Percentiles rank a stretch among this genome's conserved stretches.
Evolutionary conservation across 768 basidiomycete genomes (phyloP).

Genomic region (Auricularia cornea): DNA sequence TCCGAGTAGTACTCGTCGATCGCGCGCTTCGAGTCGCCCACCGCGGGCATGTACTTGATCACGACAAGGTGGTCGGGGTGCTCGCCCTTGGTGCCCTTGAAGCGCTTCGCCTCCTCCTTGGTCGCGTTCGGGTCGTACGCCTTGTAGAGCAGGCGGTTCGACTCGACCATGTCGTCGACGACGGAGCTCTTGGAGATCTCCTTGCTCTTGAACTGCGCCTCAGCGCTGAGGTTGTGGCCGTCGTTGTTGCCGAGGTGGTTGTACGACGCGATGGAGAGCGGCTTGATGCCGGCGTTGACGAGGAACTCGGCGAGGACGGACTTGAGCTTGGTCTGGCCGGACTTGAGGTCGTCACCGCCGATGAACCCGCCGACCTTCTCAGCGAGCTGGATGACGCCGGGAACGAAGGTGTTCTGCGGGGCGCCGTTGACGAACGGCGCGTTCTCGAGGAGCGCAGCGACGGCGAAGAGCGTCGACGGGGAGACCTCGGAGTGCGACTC

Average conservation of each 20-base stretch:
- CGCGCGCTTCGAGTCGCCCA: conserved; percentile 96
- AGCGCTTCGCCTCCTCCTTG: conserved; percentile 30
- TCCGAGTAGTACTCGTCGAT: conserved; percentile 99
- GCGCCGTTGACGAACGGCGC: conserved; percentile 96
- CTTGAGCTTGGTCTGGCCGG: conserved; percentile 96
- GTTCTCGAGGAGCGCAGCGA: conserved; percentile 91
- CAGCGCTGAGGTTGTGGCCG: conserved; percentile 83
- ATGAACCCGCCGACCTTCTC: conserved; percentile 88
- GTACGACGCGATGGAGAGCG: conserved; percentile 93
- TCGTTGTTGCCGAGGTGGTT: conserved; percentile 99
- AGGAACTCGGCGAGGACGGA: conserved; percentile 96
- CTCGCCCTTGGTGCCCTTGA: conserved; percentile 70
- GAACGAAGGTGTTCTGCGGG: conserved; percentile 98
- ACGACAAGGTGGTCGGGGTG: conserved; percentile 97
- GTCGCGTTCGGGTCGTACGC: conserved; percentile 43
- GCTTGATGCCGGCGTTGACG: conserved; percentile 97
- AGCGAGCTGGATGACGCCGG: conserved; percentile 87
- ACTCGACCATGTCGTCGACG: conserved; percentile 96
- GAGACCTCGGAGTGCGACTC: conserved; percentile 88
- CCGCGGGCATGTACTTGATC: conserved; percentile 94
- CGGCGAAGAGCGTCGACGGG: conserved; percentile 91
- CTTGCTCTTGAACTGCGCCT: conserved; percentile 94
- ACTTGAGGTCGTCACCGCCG: conserved; percentile 96
- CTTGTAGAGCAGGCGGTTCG: conserved; percentile 86
- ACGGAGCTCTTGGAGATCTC: conserved; percentile 97